Conservation (phyloP, 1,284 basidiomycete genomes). For the Moesziomyces globuligerus region DNA sequence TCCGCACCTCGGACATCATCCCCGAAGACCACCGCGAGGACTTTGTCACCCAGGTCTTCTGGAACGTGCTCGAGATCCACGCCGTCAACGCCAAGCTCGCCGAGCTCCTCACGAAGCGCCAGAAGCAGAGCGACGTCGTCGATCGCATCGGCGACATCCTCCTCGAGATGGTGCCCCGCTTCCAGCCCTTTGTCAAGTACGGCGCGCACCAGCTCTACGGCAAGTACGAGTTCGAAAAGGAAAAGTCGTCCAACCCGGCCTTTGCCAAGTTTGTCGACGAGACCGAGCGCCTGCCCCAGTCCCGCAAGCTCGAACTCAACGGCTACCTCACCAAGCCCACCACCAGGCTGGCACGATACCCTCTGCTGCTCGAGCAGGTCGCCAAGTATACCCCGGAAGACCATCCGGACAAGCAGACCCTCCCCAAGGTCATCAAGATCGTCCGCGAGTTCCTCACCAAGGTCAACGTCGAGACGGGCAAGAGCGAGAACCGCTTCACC, state of each 20-base stretch:
- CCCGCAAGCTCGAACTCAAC: slow-evolving; percentile 95
- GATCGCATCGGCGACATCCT: slow-evolving; percentile 92
- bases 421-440: slow-evolving; percentile 82
- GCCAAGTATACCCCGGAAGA: slow-evolving; percentile 92
- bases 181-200: slow-evolving; percentile 90
- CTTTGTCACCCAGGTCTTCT: slow-evolving; percentile 94
- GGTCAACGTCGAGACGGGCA: slow-evolving; percentile 91
- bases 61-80: slow-evolving; percentile 96
- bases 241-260: slow-evolving; percentile 90
- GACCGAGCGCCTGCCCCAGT: slow-evolving; percentile 91
- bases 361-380: slow-evolving; percentile 89
- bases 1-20: slow-evolving; percentile 79
- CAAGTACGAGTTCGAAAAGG: slow-evolving; percentile 99
- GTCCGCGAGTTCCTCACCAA: slow-evolving; percentile 85
- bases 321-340: slow-evolving; percentile 97
- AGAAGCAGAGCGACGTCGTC: slow-evolving; percentile 92
- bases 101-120: slow-evolving; percentile 92
- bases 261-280: slow-evolving; percentile 96
- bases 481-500: slow-evolving; percentile 92
- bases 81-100: slow-evolving; percentile 87
- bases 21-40: slow-evolving; percentile 80
- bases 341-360: slow-evolving; percentile 93
- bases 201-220: slow-evolving; percentile 97
- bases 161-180: slow-evolving; percentile 85
- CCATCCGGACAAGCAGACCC: slow-evolving; percentile 82